Conservation (phyloP, 2,329 filamentous ascomycete genomes). For the Claviceps spartinae region DNA sequence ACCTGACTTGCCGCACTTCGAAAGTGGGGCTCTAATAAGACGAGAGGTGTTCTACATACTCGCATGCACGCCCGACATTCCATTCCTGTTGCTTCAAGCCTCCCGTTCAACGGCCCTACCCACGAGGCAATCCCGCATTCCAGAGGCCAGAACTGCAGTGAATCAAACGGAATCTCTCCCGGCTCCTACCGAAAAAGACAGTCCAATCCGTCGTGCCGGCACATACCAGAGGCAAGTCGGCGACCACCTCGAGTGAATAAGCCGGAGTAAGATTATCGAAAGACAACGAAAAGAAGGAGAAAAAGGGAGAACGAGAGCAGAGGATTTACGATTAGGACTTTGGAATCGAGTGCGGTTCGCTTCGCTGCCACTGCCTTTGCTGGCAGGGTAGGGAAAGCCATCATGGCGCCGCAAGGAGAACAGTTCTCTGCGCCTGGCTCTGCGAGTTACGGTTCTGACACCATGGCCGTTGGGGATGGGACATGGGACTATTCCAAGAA, state of each 20-base stretch:
- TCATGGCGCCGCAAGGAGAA: constrained; percentile 46
- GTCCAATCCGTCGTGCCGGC: not conserved
- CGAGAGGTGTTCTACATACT: not conserved
- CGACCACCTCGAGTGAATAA: not conserved
- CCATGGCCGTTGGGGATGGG: constrained; percentile 66
- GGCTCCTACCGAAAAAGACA: not conserved
- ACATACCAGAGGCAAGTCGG: not conserved
- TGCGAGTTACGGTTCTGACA: constrained; percentile 58
- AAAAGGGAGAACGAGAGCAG: not conserved
- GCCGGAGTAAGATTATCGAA: too few species aligned
- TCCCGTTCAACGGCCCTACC: not conserved
- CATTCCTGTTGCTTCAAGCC: not conserved
- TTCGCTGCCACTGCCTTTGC: constrained; percentile 7
- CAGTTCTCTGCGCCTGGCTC: constrained; percentile 56
- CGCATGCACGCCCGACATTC: not conserved
- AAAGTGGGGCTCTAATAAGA: not conserved
- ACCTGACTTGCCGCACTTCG: not conserved
- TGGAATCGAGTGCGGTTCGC: not conserved
- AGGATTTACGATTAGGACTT: not conserved
- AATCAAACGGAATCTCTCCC: not conserved
- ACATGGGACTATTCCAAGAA: constrained; percentile 72
- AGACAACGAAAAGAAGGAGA: not conserved
- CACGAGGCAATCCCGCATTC: constrained; percentile 2
- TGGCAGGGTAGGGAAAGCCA: constrained; percentile 20
- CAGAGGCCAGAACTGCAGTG: not conserved